These are phyloP conservation scores for Microbotryum violaceum DNA, from an alignment of 1,284 basidiomycete species.

Conservation along the genomic window DNA sequence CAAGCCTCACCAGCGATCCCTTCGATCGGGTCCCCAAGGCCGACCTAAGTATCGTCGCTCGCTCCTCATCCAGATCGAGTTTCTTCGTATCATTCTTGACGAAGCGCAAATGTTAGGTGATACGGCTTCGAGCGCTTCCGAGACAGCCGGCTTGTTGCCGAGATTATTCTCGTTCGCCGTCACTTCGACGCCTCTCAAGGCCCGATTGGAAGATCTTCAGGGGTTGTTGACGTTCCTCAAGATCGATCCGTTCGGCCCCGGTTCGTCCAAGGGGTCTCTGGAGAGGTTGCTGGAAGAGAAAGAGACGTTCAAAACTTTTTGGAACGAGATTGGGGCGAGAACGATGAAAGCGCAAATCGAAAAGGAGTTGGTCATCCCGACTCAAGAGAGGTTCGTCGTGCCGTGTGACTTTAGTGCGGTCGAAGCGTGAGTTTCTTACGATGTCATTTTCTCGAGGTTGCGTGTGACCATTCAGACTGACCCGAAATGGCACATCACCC, in stretches of 20 bases:
- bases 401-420: slow-evolving; percentile 31
- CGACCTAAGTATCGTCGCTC: slow-evolving; percentile 13
- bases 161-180: slow-evolving; percentile 33
- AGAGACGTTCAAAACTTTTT: slow-evolving; percentile 17
- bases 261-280: slow-evolving; percentile 1
- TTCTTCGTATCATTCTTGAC: slow-evolving; percentile 32
- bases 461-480: neutral
- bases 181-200: slow-evolving; percentile 32
- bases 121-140: slow-evolving; percentile 19
- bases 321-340: slow-evolving; percentile 26
- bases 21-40: slow-evolving; percentile 9
- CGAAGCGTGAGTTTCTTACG: slow-evolving; percentile 14
- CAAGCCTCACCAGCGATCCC: slow-evolving; percentile 26
- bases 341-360: slow-evolving; percentile 32
- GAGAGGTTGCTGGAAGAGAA: slow-evolving; percentile 23
- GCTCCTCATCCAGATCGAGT: slow-evolving; percentile 33
- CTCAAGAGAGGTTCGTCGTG: slow-evolving; percentile 29
- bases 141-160: slow-evolving; percentile 32
- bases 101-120: slow-evolving; percentile 33
- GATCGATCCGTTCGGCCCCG: slow-evolving; percentile 24
- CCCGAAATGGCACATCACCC: too few relatives aligned
- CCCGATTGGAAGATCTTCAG: slow-evolving; percentile 30
- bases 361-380: slow-evolving; percentile 30
- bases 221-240: slow-evolving; percentile 30
- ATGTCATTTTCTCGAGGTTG: too few relatives aligned